Evolutionary conservation across 495 filamentous ascomycete genomes (phyloP), one percentile per base, ranked within the genome.

Genomic region (Tuber aestivum): DNA sequence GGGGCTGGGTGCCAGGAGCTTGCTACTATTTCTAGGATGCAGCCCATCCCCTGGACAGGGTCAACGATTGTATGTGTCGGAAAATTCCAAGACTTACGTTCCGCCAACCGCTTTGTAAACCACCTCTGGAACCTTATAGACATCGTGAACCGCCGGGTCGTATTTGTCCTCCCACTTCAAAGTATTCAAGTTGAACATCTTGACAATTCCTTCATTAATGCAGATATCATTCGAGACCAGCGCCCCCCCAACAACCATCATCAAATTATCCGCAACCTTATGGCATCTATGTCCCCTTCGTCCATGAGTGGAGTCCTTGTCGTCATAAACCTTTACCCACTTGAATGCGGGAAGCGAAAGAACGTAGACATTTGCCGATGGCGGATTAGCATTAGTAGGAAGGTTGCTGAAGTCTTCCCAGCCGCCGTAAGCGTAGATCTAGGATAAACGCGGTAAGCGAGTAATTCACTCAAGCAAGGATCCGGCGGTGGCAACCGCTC

Each of bases 341-440:
- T 84, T 89, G 83, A 95, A 94, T 0, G 91, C 89, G 0, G 93
- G 92, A 23, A 94, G 82, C 0, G 92, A 92, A 40, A 95, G 81
- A 20, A 94, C 87, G 83, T 91, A 94, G 21, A 94, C 89, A 72
- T 92, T 90, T 77, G 78, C 78, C 20, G 78, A 75, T 14, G 76
- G 72, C 5, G 45, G 69, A 9, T 70, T 73, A 41, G 68, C 50
- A n/a, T 65, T 41, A 32, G 48, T 44, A 42, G 44, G 16, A 41
- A 44, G 1, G 41, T 70, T 69, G 32, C 56, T 72, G 32, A 79
- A 12, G 45, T 79, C 78, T 18, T 79, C 72, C 50, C 75, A 91
- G 4, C 92, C 92, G 32, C 92, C 92, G 77, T 94, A 94, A 76
- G 91, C 90, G 81, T 93, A 94, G 73, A 94, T 91, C 78, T 92